Conservation (phyloP, 2,329 filamentous ascomycete genomes). For the Talaromyces sp. region DNA sequence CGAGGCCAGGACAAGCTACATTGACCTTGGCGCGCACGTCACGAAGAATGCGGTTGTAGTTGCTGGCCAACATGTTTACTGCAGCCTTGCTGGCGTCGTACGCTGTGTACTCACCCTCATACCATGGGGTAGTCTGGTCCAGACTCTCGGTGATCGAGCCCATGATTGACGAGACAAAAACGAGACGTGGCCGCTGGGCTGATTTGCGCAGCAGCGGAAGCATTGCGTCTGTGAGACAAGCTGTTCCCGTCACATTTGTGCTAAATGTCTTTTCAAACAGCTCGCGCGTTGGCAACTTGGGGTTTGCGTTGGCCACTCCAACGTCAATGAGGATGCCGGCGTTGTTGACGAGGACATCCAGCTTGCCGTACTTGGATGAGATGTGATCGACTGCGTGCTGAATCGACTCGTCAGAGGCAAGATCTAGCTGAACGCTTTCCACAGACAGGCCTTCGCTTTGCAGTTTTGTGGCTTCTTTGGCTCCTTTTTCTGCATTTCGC, state of each 20-base stretch:
- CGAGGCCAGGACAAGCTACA: constrained; percentile 6
- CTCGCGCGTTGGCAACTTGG: constrained; percentile 1
- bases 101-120: constrained; percentile 26
- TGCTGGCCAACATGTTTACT: constrained; percentile 31
- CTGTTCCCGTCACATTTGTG: constrained; percentile 32
- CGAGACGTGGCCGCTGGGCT: constrained; percentile 10
- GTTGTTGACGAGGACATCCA: constrained; percentile 25
- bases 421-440: constrained; percentile 18
- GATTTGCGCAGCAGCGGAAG: constrained; percentile 25
- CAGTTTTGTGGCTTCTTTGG: constrained; percentile 4
- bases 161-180: constrained; percentile 30
- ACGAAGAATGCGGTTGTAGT: constrained; percentile 5
- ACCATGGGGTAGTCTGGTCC: constrained; percentile 20
- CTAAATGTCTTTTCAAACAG: constrained; percentile 19
- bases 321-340: constrained; percentile 13
- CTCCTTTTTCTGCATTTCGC: constrained; percentile 6
- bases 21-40: constrained; percentile 7
- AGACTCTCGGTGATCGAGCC: constrained; percentile 23
- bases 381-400: constrained; percentile 12
- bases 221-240: constrained; percentile 26
- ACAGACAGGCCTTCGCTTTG: constrained; percentile 3
- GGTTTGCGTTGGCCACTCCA: background rate
- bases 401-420: constrained; percentile 29
- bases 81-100: constrained; percentile 41
- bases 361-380: constrained; percentile 12